Evolutionary conservation across 192 early-diverging fungal species (phyloP).

Genomic region (Mycoemilia scoparia): DNA sequence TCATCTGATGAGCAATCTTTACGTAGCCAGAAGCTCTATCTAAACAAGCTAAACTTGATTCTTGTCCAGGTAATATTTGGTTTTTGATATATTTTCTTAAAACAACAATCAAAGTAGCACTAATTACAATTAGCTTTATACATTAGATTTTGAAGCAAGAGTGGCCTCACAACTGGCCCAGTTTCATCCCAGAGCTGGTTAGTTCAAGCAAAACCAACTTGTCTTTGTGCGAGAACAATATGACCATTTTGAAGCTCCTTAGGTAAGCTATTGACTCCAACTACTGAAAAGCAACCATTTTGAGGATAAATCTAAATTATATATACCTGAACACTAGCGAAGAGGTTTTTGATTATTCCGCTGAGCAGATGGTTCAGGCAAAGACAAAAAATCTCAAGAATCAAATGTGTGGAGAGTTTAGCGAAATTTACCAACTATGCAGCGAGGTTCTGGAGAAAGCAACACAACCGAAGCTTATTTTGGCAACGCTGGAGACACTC

Average conservation of each 20-base stretch:
- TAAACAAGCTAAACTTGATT: conserved; percentile 87
- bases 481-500: conserved; percentile 85
- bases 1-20: conserved; percentile 75
- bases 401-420: conserved; percentile 88
- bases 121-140: conserved; percentile 29
- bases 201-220: conserved; percentile 81
- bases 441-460: conserved; percentile 87
- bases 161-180: conserved; percentile 98
- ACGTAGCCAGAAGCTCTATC: conserved; percentile 51
- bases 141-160: conserved; percentile 99
- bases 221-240: conserved; percentile 96
- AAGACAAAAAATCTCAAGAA: conserved; percentile 89
- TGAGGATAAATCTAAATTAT: no score
- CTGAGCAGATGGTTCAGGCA: conserved; percentile 93
- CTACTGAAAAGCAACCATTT: no score
- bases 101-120: background rate
- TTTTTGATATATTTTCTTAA: conserved; percentile 32
- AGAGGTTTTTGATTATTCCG: conserved; percentile 98
- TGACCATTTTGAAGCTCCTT: conserved; percentile 93
- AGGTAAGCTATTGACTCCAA: no score
- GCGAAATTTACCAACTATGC: conserved; percentile 89
- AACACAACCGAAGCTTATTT: conserved; percentile 71
- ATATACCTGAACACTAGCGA: no score
- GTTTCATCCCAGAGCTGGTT: conserved; percentile 96
- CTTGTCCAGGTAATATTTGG: no score